Base-by-base conservation (phyloP, 768 basidiomycete species). In the Rhodotorula babjevae region DNA sequence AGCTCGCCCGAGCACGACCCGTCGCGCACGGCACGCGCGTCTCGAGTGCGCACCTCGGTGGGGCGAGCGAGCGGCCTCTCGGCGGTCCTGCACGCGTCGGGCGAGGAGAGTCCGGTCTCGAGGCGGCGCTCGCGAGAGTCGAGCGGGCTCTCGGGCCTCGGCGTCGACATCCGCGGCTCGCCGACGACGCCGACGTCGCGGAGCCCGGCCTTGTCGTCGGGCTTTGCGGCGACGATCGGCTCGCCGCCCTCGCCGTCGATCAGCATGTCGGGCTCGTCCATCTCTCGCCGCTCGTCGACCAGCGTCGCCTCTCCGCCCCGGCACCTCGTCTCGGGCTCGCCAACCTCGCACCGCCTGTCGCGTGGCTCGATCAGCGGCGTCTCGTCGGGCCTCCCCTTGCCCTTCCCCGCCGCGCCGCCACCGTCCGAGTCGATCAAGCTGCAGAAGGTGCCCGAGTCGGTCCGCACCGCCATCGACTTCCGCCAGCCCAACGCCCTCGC, bases 391-490 rank as follows among this genome's bases (percentile, higher is more conserved):
- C 44, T 75, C 0, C 73, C 73, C 0, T 52, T 58, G 5, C 74
- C 74, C 0, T 75, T 69, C 40, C 74, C 74, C 4, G 74, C 68
- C 31, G 67, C 70, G 2, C 74, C 74, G 11, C 70, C 70, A 42
- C 73, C 58, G 42, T 61, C 61, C 49, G 75, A 76, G 36, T 61
- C 81, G 12, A 82, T 83, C 56, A 79, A 82, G n/a, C 78, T 84
- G 14, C 82, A 82, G 56, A 76, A 82, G 16, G 82, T 84, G 0
- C 83, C 83, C 0, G 83, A 83, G 3, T 79, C 81, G 29, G 83
- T 84, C 0, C 75, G 82, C 31, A 77, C 83, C 47, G 83, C 83
- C 2, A 76, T 81, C n/a, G 83, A 83, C 36, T 71, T 84, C n/a
- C 79, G 82, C 62, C 80, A 80, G 64, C 74, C 77, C 14, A 64